A percentile compares a stretch with the other conserved stretches of the same genome.
Evolutionary conservation across 352 stramenopile species (phyloP).

Genomic region (Pythium guiyangense): DNA sequence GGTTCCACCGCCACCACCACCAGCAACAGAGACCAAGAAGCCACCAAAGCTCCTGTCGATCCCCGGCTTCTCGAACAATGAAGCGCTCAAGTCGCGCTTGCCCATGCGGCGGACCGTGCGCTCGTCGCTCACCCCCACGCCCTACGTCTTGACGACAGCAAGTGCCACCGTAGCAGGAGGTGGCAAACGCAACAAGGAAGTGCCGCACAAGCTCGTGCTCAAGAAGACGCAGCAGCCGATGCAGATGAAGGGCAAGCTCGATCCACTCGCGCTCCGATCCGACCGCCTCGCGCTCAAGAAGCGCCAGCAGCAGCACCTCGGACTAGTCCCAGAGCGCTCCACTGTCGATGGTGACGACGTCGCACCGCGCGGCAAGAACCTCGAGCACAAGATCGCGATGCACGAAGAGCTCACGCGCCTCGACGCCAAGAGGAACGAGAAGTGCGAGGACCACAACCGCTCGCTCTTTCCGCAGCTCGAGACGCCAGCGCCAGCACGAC

Average conservation of each 20-base stretch:
- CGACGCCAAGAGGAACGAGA: slow-evolving; percentile 1
- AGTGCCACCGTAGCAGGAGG: too few species aligned
- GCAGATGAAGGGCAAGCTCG: background rate
- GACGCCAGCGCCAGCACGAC: background rate
- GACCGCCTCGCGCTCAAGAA: slow-evolving; percentile 7
- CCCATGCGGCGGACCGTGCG: background rate
- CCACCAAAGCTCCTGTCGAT: slow-evolving; percentile 13
- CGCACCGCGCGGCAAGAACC: background rate
- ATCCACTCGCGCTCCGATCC: background rate
- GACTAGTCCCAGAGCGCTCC: slow-evolving; percentile 2
- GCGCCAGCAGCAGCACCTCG: slow-evolving; percentile 16
- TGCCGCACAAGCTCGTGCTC: background rate
- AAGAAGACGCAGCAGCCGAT: slow-evolving; percentile 10
- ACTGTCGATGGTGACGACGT: background rate
- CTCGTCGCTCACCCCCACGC: background rate
- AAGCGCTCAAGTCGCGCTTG: slow-evolving; percentile 13
- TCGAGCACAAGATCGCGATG: slow-evolving; percentile 21
- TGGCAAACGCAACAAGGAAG: background rate
- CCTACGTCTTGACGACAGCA: too few species aligned
- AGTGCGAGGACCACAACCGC: background rate
- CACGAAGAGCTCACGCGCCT: slow-evolving; percentile 10
- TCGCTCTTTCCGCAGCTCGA: slow-evolving; percentile 7
- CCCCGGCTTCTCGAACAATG: slow-evolving; percentile 14
- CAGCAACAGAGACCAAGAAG: background rate
- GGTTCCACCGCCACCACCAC: too few species aligned